These are phyloP conservation scores for Aspergillus jensenii DNA, from an alignment of 2,329 filamentous ascomycete species.

Conservation along the genomic window DNA sequence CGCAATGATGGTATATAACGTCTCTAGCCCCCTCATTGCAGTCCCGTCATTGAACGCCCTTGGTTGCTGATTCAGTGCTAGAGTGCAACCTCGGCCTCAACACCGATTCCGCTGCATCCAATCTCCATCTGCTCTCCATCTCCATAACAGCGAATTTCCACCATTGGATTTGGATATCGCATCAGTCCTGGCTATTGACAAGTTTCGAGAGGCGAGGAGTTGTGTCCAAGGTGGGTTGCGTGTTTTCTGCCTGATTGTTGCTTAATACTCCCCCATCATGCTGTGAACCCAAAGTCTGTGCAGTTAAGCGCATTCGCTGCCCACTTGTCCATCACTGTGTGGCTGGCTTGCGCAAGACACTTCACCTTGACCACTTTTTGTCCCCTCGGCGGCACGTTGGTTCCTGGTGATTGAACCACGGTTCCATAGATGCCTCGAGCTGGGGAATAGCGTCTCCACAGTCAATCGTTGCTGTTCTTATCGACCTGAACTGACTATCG, in stretches of 20 bases:
- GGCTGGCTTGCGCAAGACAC: constrained; percentile 6
- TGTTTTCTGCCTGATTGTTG: not conserved
- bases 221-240: not conserved
- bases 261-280: not conserved
- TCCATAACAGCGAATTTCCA: not conserved
- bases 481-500: not conserved
- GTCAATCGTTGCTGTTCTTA: constrained; percentile 3
- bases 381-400: not conserved
- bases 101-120: not conserved
- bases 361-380: not conserved
- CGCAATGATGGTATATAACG: not conserved
- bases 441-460: constrained; percentile 6
- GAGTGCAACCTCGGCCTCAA: not conserved
- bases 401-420: constrained; percentile 6
- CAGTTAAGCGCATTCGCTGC: constrained; percentile 17
- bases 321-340: constrained; percentile 20
- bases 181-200: not conserved
- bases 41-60: not conserved
- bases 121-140: not conserved
- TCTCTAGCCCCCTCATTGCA: not conserved
- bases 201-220: not conserved
- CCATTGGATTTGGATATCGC: not conserved
- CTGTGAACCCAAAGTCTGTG: constrained; percentile 14
- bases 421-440: not conserved
- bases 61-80: not conserved